Conservation (phyloP, 2,329 filamentous ascomycete species). For the Didymella pinodella region DNA sequence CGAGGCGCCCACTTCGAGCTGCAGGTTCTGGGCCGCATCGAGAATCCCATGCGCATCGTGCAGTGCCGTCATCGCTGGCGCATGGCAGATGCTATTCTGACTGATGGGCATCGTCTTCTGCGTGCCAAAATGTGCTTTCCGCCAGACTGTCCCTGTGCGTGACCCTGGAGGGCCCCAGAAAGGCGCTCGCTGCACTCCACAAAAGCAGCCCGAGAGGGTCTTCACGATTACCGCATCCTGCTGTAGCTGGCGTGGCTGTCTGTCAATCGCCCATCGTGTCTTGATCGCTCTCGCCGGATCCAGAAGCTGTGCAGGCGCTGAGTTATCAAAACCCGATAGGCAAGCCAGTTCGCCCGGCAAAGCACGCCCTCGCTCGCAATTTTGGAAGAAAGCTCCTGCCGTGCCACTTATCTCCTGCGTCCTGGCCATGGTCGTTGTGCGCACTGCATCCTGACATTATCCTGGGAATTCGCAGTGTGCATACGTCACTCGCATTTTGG, state of each 20-base stretch:
- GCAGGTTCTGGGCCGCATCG: constrained; percentile 15
- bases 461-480: constrained; percentile 17
- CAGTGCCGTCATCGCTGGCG: constrained; percentile 17
- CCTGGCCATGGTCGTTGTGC: constrained; percentile 14
- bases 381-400: constrained; percentile 4
- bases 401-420: constrained; percentile 2
- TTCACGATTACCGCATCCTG: constrained; percentile 23
- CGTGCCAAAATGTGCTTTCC: background rate
- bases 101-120: constrained; percentile 2
- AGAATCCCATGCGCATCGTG: constrained; percentile 19
- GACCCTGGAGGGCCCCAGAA: background rate
- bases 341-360: constrained; percentile 11
- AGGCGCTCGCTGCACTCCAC: constrained; percentile 3
- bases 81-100: constrained; percentile 4
- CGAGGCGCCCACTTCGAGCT: constrained; percentile 8
- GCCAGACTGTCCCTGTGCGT: constrained; percentile 7
- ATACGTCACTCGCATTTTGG: constrained; percentile 30
- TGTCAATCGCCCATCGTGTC: constrained; percentile 24
- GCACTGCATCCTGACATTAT: constrained; percentile 29
- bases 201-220: constrained; percentile 5
- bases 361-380: constrained; percentile 19
- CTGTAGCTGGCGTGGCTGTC: constrained; percentile 14
- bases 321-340: constrained; percentile 13
- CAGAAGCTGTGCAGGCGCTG: constrained; percentile 7
- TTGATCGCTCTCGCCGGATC: constrained; percentile 27